Conservation (phyloP, 805 yeast species). For the Metschnikowia cubensis region DNA sequence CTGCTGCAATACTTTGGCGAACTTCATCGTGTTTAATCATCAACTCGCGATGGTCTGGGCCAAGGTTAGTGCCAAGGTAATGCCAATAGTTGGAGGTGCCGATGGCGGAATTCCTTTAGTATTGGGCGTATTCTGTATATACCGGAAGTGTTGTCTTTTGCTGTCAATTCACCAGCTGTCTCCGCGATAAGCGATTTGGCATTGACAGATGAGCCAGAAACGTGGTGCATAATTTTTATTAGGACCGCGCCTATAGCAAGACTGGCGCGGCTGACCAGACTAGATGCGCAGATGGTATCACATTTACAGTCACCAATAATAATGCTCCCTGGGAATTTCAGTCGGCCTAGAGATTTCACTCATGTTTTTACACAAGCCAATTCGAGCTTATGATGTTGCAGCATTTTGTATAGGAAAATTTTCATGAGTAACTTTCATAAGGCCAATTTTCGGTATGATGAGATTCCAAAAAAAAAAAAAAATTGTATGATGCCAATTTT, state of each 20-base stretch:
- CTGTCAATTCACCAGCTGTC: not conserved
- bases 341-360: no score
- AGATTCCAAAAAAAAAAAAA: no score
- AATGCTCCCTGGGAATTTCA: not conserved
- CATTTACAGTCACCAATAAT: not conserved
- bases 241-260: not conserved
- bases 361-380: no score
- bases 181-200: not conserved
- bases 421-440: no score
- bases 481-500: no score
- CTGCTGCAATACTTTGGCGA: constrained; percentile 67
- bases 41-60: not conserved
- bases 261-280: constrained; percentile 1
- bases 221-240: constrained; percentile 4
- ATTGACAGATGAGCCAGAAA: constrained; percentile 1
- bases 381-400: no score
- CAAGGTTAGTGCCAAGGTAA: not conserved
- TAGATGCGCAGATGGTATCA: not conserved
- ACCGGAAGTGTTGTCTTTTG: not conserved
- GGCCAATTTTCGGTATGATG: no score
- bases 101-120: no score
- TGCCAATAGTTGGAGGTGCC: not conserved
- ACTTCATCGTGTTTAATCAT: constrained; percentile 50
- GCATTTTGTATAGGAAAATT: no score
- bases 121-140: no score